phyloP scores from a whole-genome alignment of 495 filamentous ascomycete species.

The Amorphotheca resinae region DNA sequence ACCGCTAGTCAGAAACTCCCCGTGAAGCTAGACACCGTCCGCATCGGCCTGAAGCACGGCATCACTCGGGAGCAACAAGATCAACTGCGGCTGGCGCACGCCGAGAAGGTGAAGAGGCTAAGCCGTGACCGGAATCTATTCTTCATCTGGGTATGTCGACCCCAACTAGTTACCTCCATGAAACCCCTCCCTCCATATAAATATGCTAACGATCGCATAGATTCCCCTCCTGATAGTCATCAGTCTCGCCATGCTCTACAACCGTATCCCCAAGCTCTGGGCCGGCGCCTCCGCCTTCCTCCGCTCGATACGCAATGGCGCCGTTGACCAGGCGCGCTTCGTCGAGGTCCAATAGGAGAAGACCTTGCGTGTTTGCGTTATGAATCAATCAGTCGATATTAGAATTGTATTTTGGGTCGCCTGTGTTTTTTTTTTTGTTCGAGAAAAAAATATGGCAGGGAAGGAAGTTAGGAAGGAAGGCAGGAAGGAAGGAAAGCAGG shows the following conservation, averaged over 20 bases:
- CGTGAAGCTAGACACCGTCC: conserved; percentile 30
- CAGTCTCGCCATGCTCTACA: conserved; percentile 49
- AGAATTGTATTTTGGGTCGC: background rate
- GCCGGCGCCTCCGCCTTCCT: conserved; percentile 1
- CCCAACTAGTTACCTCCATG: conserved; percentile 2
- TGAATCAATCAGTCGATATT: too few relatives aligned
- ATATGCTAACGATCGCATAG: too few relatives aligned
- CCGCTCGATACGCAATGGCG: conserved; percentile 7
- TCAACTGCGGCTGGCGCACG: conserved; percentile 57
- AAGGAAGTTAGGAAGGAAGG: too few relatives aligned
- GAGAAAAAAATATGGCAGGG: too few relatives aligned
- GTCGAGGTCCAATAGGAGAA: conserved; percentile 17
- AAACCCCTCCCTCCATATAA: too few relatives aligned
- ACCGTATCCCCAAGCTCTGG: conserved; percentile 35
- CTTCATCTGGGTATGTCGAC: conserved; percentile 62
- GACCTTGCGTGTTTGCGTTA: background rate
- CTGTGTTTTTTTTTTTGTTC: background rate
- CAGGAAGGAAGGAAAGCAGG: too few relatives aligned
- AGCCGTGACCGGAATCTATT: conserved; percentile 68
- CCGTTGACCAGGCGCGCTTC: conserved; percentile 4
- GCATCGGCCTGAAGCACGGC: conserved; percentile 37
- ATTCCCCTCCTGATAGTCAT: conserved; percentile 50
- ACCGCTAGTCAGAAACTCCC: conserved; percentile 12
- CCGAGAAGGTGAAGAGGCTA: conserved; percentile 60
- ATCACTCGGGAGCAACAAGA: conserved; percentile 64